A percentile compares a stretch with the other conserved stretches of the same genome.
phyloP scores from a whole-genome alignment of 163 green algal genomes.

The Trebouxiophyceae sp. region DNA sequence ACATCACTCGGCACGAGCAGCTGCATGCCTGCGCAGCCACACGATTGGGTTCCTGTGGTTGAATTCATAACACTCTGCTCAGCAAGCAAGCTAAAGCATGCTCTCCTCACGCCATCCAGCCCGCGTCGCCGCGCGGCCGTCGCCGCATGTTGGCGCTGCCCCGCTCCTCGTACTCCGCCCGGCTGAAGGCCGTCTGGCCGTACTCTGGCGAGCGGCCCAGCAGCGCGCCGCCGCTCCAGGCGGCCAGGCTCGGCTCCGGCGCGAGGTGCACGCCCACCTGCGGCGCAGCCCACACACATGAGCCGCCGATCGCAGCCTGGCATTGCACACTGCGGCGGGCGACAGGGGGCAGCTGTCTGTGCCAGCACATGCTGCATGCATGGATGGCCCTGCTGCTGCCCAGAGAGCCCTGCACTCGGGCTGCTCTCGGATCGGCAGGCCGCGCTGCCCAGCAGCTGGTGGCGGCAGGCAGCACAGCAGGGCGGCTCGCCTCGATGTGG shows the following conservation, averaged over 20 bases:
- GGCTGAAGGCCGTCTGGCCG: slow-evolving; percentile 16
- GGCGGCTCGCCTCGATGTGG: slow-evolving; percentile 45
- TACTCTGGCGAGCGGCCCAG: slow-evolving; percentile 26
- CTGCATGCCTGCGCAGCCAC: no score
- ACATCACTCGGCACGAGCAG: no score
- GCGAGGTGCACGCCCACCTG: slow-evolving; percentile 24
- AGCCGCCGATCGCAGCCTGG: neutral
- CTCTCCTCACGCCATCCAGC: no score
- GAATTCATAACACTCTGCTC: no score
- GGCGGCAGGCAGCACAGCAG: neutral
- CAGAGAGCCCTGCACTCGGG: neutral
- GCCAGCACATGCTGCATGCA: no score
- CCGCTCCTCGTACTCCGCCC: slow-evolving; percentile 29
- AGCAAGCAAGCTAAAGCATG: no score
- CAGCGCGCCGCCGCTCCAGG: slow-evolving; percentile 52
- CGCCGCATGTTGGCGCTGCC: slow-evolving; percentile 14
- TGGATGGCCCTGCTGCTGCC: no score
- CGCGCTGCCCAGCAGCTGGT: neutral
- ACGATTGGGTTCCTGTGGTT: no score
- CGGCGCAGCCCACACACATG: neutral
- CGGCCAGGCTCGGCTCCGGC: slow-evolving; percentile 42
- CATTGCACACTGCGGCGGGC: no score
- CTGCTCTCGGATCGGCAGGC: neutral
- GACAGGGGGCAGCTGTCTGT: no score
- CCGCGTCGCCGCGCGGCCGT: no score